Conservation (phyloP, 2,329 filamentous ascomycete species). For the Westerdykella aurantiaca region DNA sequence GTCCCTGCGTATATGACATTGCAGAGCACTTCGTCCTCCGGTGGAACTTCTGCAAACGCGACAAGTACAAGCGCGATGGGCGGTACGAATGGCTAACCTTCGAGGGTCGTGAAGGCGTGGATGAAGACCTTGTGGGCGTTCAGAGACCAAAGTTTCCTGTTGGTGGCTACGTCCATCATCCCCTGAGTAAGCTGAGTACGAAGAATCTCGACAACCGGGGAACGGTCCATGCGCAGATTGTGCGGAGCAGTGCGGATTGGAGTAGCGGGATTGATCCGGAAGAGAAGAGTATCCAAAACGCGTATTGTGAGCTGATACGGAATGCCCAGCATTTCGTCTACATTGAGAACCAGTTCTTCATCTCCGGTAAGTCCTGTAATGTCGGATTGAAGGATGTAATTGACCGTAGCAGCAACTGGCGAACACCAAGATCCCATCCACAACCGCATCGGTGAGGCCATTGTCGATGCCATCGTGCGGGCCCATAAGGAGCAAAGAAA, state of each 20-base stretch:
- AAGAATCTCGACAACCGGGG: slow-evolving; percentile 60
- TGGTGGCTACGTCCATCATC: slow-evolving; percentile 80
- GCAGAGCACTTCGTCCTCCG: slow-evolving; percentile 90
- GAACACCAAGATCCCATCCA: slow-evolving; percentile 79
- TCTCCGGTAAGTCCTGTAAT: slow-evolving; percentile 25
- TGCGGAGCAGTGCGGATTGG: slow-evolving; percentile 91
- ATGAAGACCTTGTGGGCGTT: slow-evolving; percentile 82
- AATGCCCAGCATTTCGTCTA: slow-evolving; percentile 91
- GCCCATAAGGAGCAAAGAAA: slow-evolving; percentile 79
- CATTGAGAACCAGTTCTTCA: slow-evolving; percentile 99
- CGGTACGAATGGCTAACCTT: slow-evolving; percentile 80
- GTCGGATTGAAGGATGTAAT: not conserved
- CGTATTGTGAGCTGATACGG: slow-evolving; percentile 76
- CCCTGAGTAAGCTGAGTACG: slow-evolving; percentile 60
- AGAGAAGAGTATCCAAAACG: slow-evolving; percentile 82
- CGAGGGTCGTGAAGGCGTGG: slow-evolving; percentile 66
- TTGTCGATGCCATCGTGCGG: slow-evolving; percentile 81
- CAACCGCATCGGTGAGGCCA: slow-evolving; percentile 81
- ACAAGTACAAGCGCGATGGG: slow-evolving; percentile 91
- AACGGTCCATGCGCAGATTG: slow-evolving; percentile 72
- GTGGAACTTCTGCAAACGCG: slow-evolving; percentile 95
- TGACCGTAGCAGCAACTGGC: slow-evolving; percentile 57
- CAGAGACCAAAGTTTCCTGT: slow-evolving; percentile 85
- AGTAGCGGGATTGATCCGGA: slow-evolving; percentile 75
- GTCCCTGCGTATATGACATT: slow-evolving; percentile 86